Conservation (phyloP, 2,329 filamentous ascomycete species). For the Aspergillus calidoustus region DNA sequence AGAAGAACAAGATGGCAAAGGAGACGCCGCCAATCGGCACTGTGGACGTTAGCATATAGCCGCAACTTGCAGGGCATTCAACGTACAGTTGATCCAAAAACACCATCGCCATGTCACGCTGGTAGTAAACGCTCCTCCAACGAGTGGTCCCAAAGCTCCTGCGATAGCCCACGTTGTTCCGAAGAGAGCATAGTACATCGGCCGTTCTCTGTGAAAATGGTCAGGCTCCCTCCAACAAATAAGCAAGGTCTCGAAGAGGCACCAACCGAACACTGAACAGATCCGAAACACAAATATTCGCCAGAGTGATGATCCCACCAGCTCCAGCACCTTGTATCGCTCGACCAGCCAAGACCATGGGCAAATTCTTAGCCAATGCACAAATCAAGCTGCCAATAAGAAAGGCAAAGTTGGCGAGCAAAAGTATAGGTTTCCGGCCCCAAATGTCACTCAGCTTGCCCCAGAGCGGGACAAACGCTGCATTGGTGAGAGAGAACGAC, state of each 20-base stretch:
- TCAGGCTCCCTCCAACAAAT: conserved; percentile 14
- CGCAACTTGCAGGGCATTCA: not conserved
- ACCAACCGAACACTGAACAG: conserved; percentile 63
- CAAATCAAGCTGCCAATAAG: conserved; percentile 66
- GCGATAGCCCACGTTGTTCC: conserved; percentile 67
- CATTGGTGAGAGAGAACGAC: conserved; percentile 51
- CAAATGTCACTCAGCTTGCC: conserved; percentile 70
- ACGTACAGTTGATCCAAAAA: conserved; percentile 61
- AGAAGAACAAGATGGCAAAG: conserved; percentile 62
- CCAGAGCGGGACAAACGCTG: conserved; percentile 60
- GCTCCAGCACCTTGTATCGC: conserved; percentile 67
- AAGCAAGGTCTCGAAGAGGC: not conserved
- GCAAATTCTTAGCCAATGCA: conserved; percentile 60
- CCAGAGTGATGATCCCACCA: conserved; percentile 66
- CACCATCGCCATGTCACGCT: conserved; percentile 65
- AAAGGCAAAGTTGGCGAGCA: conserved; percentile 65
- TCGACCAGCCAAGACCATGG: conserved; percentile 66
- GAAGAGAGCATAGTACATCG: conserved; percentile 66
- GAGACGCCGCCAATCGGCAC: conserved; percentile 65
- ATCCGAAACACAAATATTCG: conserved; percentile 68
- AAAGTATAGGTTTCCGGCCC: conserved; percentile 66
- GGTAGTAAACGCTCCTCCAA: conserved; percentile 66
- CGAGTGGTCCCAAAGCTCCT: conserved; percentile 61
- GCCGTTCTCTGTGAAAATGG: conserved; percentile 50
- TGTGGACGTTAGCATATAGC: conserved; percentile 25